Evolutionary conservation across 208 protist species (phyloP), one percentile per base, ranked within the genome.

Genomic region (Wallacemonas sp.): DNA sequence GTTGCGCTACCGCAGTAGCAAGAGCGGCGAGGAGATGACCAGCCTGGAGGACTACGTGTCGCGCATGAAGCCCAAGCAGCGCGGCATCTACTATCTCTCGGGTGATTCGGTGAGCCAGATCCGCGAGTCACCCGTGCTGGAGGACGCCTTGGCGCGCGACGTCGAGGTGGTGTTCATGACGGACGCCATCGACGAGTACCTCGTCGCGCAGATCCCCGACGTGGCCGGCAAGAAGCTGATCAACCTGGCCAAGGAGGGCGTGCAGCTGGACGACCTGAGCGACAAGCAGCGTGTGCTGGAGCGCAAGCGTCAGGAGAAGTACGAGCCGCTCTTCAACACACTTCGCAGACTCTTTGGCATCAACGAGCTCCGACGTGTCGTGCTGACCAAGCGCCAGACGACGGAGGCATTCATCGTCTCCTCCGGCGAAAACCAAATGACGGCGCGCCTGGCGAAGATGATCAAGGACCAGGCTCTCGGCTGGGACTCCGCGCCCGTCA

Each of bases 141-240:
- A 96, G 78, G 90, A 97, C 55, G 88, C 93, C 17, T 14, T 82
- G 41, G 58, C 73, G 41, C 92, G 89, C 62, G 90, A 76, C 43
- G 65, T 97, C 4, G 94, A 98, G 74, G 94, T 98, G n/a, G 61
- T 98, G 16, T 97, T 83, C 69, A 94, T 99, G 89, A 94, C 81
- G 19, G 98, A 99, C 23, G 87, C 98, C 21, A 97, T 99, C 49
- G 99, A 99, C 76, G 98, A 99, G 85, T 99, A 99, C 72, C 75
- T 96, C 17, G 74, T 99, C 16, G 70, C 72, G 55, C 85, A 97
- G 55, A 48, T 99, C 11, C 81, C 79, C 23, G 97, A 99, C 66
- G 99, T 97, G 76, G 87, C 96, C 0, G 93, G 82, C 21, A 98
- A 99, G 74, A 96, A 98, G 63, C 78, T 99, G 26, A 75, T 97